phyloP scores from a whole-genome alignment of 1,284 basidiomycete genomes.

The Rhodotorula mucilaginosa region DNA sequence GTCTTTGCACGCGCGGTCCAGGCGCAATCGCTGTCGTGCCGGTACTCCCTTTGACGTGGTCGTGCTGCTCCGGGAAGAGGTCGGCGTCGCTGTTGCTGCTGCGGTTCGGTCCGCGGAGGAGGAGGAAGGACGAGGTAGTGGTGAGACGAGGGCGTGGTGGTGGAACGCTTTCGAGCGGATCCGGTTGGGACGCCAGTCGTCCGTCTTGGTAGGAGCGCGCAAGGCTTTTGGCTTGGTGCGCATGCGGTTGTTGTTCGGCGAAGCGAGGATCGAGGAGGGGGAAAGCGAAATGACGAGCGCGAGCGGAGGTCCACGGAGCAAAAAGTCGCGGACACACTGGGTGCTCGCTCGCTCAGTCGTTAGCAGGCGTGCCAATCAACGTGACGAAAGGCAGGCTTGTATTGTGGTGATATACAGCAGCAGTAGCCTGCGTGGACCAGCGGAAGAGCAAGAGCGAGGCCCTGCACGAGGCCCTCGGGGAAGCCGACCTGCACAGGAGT shows the following conservation, averaged over 20 bases:
- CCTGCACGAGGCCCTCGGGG: too few species aligned
- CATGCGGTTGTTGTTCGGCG: background rate
- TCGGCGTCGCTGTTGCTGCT: background rate
- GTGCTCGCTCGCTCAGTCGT: too few species aligned
- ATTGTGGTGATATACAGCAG: too few species aligned
- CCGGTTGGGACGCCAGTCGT: background rate
- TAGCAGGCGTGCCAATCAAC: too few species aligned
- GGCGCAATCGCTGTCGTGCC: background rate
- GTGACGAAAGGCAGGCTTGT: too few species aligned
- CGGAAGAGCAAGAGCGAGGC: too few species aligned
- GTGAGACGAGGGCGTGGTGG: too few species aligned
- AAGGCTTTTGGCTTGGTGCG: background rate
- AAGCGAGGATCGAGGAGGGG: background rate
- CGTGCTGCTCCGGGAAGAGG: too few species aligned
- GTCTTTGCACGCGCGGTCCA: background rate
- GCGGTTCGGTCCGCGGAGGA: background rate
- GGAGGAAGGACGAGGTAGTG: too few species aligned
- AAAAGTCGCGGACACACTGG: too few species aligned
- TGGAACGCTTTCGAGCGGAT: background rate
- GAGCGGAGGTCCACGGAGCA: conserved; percentile 4
- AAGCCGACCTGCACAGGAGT: too few species aligned
- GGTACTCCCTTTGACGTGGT: background rate
- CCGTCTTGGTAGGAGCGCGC: background rate
- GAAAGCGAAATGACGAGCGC: background rate
- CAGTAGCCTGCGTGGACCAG: too few species aligned